These are phyloP conservation scores for Sarcocystis neurona DNA, from an alignment of 169 alveolate genomes.

Conservation along the genomic window DNA sequence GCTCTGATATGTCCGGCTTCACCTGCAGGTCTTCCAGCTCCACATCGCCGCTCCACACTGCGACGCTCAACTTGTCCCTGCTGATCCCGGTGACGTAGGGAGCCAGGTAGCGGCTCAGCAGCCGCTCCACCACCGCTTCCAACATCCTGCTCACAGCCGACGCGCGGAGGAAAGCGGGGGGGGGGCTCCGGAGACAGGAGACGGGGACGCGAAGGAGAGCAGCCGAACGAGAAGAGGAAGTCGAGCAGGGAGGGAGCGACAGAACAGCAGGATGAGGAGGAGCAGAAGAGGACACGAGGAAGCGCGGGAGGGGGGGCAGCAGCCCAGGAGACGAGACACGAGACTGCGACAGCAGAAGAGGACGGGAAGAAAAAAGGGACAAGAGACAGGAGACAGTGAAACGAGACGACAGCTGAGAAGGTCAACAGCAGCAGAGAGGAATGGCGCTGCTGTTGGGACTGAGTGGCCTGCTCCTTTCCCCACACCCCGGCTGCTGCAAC, in stretches of 20 bases:
- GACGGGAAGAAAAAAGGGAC: too few species aligned
- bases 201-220: not conserved
- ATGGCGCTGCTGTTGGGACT: too few species aligned
- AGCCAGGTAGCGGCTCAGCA: conserved; percentile 83
- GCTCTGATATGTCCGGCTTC: conserved; percentile 81
- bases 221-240: not conserved
- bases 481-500: not conserved
- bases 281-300: too few species aligned
- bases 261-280: too few species aligned
- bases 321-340: too few species aligned
- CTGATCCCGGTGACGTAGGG: conserved; percentile 84
- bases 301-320: too few species aligned
- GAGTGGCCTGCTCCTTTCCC: not conserved
- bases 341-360: too few species aligned
- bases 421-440: too few species aligned
- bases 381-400: too few species aligned
- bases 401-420: too few species aligned
- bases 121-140: conserved; percentile 82
- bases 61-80: conserved; percentile 80
- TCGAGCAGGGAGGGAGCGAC: too few species aligned
- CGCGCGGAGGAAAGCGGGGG: not conserved
- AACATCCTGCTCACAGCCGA: conserved; percentile 71
- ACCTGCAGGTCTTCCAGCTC: conserved; percentile 77
- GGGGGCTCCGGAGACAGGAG: not conserved
- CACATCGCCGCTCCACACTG: conserved; percentile 87